Evolutionary conservation across 768 basidiomycete species (phyloP), one percentile per base, ranked within the genome.

Genomic region (Russula lepida): DNA sequence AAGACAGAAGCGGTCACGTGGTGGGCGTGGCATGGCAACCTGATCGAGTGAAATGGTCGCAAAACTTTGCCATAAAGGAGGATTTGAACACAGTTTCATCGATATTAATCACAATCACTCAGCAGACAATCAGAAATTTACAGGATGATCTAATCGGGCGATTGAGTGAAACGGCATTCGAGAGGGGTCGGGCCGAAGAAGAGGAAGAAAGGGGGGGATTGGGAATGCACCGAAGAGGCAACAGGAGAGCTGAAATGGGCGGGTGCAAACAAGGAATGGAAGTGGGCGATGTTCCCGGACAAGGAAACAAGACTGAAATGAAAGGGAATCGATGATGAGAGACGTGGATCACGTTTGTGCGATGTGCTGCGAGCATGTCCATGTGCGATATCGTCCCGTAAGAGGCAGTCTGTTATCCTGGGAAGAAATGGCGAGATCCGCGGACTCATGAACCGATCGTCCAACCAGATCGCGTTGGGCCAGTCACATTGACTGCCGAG

Each of bases 371-470:
- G 44, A 43, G 7, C 15, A 39, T 43, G n/a, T 21, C 21, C 21
- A 46, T 47, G 46, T 27, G 25, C 52, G 25, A 39, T 41, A 39
- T 54, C 37, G 4, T 13, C 2, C 25, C 27, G 23, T 0, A 35
- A 56, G n/a, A 25, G 48, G 54, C 28, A 49, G 28, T 21, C 30
- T 28, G 30, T n/a, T 46, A 37, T 47, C 60, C 50, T 52, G 62
- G 62, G 56, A 62, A 32, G 47, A 62, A 54, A 58, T 27, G 49
- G 56, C 51, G 61, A 62, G 61, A 63, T 63, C 62, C 62, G 62
- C 62, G 62, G 62, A 57, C 37, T 11, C 19, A 39, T 41, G 33
- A 61, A 54, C 62, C 62, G 62, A 63, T 63, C 62, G 57, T 27
- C 41, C 52, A 58, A 46, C 50, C 44, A 58, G 61, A 62, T 62